These are phyloP conservation scores for Pyrenophora seminiperda DNA, from an alignment of 2,329 filamentous ascomycete species.

Conservation along the genomic window DNA sequence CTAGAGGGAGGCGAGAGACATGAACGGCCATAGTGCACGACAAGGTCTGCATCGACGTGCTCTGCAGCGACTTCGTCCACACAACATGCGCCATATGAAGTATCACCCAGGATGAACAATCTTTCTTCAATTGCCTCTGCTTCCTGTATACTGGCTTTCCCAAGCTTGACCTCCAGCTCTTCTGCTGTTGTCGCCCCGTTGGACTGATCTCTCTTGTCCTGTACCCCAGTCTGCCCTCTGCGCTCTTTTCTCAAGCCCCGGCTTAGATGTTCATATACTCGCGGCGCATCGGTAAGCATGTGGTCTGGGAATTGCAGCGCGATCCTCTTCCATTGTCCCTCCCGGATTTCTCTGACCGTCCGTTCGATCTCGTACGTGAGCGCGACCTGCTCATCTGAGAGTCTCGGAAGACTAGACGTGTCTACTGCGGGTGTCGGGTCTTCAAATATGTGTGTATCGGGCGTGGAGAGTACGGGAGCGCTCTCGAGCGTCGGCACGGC, in stretches of 20 bases:
- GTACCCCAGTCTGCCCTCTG: conserved; percentile 15
- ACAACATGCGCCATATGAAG: conserved; percentile 95
- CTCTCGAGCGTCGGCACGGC: conserved; percentile 31
- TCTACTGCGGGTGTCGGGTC: conserved; percentile 54
- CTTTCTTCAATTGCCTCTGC: conserved; percentile 43
- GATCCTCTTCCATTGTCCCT: conserved; percentile 73
- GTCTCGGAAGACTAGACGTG: conserved; percentile 37
- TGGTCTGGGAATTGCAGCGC: conserved; percentile 95
- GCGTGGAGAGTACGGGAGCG: conserved; percentile 66
- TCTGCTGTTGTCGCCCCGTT: conserved; percentile 17
- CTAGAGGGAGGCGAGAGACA: conserved; percentile 89
- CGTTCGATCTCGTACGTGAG: conserved; percentile 83
- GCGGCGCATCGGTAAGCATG: conserved; percentile 85
- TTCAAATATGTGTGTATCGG: conserved; percentile 65
- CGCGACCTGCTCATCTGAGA: conserved; percentile 71
- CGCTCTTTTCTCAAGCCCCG: conserved; percentile 52
- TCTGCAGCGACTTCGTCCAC: conserved; percentile 97
- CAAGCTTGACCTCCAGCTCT: conserved; percentile 23
- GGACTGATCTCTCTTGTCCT: conserved; percentile 4
- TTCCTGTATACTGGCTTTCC: conserved; percentile 17
- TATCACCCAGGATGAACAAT: conserved; percentile 89
- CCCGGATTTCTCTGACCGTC: conserved; percentile 76
- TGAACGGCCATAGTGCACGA: conserved; percentile 91
- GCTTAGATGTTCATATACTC: conserved; percentile 72
- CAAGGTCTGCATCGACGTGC: conserved; percentile 85